Base-by-base conservation (phyloP, 1,284 basidiomycete genomes). In the Marasmius tenuissimus region DNA sequence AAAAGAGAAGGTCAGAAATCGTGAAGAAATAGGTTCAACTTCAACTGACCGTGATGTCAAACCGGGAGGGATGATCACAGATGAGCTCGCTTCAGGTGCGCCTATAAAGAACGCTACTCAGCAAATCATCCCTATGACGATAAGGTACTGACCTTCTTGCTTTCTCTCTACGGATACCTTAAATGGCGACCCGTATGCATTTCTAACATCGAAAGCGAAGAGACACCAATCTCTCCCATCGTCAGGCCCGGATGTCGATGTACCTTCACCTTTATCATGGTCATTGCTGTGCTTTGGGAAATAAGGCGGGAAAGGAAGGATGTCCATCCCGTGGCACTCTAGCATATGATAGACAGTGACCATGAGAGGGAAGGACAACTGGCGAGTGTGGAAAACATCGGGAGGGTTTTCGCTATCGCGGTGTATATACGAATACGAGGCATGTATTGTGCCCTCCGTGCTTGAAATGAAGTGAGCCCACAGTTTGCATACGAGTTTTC, bases 291-390 rank as follows among this genome's bases (percentile, higher is more conserved):
- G 58, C 45, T 67, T 64, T 61, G 57, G 69, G 16, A 72, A 70
- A 62, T 79, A 79, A 14, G 78, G 69, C 40, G 81, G 81, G 67
- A 86, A 85, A 40, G 88, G 86, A 37, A 92, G 76, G 60, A 97
- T 79, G 66, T 93, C 89, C 84, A 97, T 88, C 38, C 82, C 81
- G 63, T 89, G 84, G 69, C 91, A 93, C 70, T 96, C 93, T 45
- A 98, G 83, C 78, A 96, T 96, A 64, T 94, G 92, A 71, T 96
- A 96, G 2, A 98, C 96, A 0, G 94, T 96, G 61, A 97, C 89
- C 67, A 92, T 82, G 62, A 98, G 82, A 7, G 93, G 91, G 70
- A 94, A 92, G 14, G 89, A 86, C 58, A 97, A 74, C 64, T 92
- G 91, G 33, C 96, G 88, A 10, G 93, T 88, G 73, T 94, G 86